Conservation (phyloP, 164 flowering plant genomes). For the Warburgia ugandensis region DNA sequence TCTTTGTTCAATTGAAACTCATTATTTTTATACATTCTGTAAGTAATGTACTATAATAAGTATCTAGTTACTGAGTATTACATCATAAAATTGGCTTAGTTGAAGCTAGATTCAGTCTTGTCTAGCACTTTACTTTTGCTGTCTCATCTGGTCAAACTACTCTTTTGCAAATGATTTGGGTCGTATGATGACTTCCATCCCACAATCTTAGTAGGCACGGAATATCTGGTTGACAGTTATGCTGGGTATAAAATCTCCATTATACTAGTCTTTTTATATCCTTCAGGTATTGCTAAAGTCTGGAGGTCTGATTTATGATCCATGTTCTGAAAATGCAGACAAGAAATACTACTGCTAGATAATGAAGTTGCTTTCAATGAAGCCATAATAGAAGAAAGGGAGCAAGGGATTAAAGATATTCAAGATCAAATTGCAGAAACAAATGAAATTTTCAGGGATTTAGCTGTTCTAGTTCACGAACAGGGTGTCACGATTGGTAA, state of each 20-base stretch:
- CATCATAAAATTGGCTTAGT: too few relatives aligned
- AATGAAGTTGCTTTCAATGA: constrained; percentile 71
- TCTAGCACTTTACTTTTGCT: too few relatives aligned
- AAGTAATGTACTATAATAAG: too few relatives aligned
- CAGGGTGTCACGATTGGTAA: constrained; percentile 67
- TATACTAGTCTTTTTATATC: not conserved
- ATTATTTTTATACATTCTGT: too few relatives aligned
- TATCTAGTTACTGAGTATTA: too few relatives aligned
- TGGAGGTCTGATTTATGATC: not conserved
- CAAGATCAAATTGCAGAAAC: constrained; percentile 54
- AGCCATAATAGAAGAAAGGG: constrained; percentile 72
- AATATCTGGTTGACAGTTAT: too few relatives aligned
- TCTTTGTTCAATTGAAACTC: too few relatives aligned
- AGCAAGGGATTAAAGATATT: constrained; percentile 55
- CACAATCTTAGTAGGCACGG: too few relatives aligned
- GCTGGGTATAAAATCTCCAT: not conserved
- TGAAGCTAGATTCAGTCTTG: too few relatives aligned
- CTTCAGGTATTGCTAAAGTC: not conserved
- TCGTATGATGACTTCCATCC: too few relatives aligned
- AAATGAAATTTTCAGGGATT: constrained; percentile 67
- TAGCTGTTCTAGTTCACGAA: constrained; percentile 67
- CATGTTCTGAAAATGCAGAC: constrained; percentile 33
- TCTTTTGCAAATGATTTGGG: too few relatives aligned
- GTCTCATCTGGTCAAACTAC: too few relatives aligned
- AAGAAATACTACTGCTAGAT: constrained; percentile 43